phyloP scores from a whole-genome alignment of 139 green algal genomes.

The Bryopsis sp. region DNA sequence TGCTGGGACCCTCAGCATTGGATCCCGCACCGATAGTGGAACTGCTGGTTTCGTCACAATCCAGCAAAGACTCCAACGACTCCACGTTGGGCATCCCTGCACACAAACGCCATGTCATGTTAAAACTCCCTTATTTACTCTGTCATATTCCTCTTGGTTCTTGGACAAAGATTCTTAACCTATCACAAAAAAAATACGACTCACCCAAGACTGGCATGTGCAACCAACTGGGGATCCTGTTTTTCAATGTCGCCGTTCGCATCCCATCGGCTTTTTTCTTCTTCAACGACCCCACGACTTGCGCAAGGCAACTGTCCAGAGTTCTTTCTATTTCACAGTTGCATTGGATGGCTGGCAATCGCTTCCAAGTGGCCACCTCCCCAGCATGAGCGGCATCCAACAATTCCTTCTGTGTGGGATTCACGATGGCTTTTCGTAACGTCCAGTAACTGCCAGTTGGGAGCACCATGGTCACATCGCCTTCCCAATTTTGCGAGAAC shows the following conservation, averaged over 20 bases:
- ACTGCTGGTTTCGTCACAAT: background rate
- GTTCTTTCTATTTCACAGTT: slow-evolving; percentile 85
- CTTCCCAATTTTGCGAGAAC: slow-evolving; percentile 84
- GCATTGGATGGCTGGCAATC: slow-evolving; percentile 77
- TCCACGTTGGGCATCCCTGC: slow-evolving; percentile 8
- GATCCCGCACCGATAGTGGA: background rate
- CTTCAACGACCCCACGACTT: slow-evolving; percentile 29
- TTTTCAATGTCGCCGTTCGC: background rate
- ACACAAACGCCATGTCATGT: too few species aligned
- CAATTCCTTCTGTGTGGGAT: slow-evolving; percentile 56
- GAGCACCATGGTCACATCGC: slow-evolving; percentile 85
- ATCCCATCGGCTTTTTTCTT: background rate
- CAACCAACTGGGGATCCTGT: slow-evolving; percentile 22
- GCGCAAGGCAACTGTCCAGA: slow-evolving; percentile 70
- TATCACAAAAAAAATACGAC: too few species aligned
- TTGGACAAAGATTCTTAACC: too few species aligned
- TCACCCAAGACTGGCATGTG: slow-evolving; percentile 21
- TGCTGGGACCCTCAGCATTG: background rate
- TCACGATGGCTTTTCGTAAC: slow-evolving; percentile 63
- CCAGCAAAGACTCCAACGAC: slow-evolving; percentile 11
- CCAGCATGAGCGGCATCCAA: slow-evolving; percentile 34
- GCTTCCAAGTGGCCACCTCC: slow-evolving; percentile 73
- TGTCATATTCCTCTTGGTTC: too few species aligned
- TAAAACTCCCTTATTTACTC: too few species aligned
- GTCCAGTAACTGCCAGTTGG: slow-evolving; percentile 40